A percentile compares a stretch with the other conserved stretches of the same genome.
These are phyloP conservation scores for Benincasa hispida DNA, from an alignment of 306 rosid genomes.

Conservation along the genomic window DNA sequence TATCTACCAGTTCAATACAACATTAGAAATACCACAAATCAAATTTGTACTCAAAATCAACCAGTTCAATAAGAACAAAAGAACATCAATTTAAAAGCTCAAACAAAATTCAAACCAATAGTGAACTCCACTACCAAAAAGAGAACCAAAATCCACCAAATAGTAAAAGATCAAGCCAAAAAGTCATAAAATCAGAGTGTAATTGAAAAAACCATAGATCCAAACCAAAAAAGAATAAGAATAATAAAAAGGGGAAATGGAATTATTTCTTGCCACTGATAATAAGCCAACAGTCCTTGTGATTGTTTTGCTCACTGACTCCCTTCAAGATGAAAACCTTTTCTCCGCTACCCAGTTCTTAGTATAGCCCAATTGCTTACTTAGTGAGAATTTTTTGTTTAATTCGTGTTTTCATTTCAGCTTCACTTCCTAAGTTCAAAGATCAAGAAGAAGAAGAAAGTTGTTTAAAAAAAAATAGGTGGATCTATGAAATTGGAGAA, in stretches of 20 bases:
- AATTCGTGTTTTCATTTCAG: no score
- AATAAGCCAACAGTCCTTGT: conserved; percentile 39
- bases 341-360: conserved; percentile 24
- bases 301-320: conserved; percentile 29
- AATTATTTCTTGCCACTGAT: conserved; percentile 31
- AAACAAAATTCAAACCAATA: background rate
- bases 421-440: no score
- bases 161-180: background rate
- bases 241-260: background rate
- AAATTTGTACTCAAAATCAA: background rate
- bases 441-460: no score
- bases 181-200: background rate
- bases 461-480: no score
- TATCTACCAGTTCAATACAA: background rate
- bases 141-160: background rate
- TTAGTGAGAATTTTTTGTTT: no score
- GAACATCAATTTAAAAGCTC: background rate
- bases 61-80: background rate
- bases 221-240: background rate
- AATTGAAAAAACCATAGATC: background rate
- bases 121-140: background rate
- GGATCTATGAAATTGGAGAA: no score
- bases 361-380: no score
- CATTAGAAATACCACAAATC: background rate
- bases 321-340: conserved; percentile 34